phyloP scores from a whole-genome alignment of 352 stramenopile genomes.

The Pythium apleroticum region DNA sequence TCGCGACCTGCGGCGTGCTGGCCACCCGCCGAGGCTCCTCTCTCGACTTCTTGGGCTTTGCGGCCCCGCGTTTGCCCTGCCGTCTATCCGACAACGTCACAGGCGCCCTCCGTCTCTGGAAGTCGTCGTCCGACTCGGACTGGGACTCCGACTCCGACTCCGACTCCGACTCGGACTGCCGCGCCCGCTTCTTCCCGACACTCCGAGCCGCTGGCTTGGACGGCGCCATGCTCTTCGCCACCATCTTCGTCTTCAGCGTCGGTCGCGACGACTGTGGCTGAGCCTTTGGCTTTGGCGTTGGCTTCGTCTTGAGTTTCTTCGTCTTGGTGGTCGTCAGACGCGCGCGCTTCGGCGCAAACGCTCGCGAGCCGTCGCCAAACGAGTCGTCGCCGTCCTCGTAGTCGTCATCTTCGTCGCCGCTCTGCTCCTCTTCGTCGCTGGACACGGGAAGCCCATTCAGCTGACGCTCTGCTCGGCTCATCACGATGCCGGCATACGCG shows the following conservation, averaged over 20 bases:
- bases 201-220: background rate
- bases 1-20: conserved; percentile 12
- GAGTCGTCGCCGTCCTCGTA: conserved; percentile 26
- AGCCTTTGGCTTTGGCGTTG: background rate
- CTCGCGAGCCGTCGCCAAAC: conserved; percentile 17
- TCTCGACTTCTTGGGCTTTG: background rate
- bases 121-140: background rate
- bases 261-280: background rate
- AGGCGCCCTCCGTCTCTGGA: background rate
- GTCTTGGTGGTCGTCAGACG: background rate
- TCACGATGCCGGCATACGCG: background rate
- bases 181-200: background rate
- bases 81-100: background rate
- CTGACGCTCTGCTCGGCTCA: conserved; percentile 22
- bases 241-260: background rate
- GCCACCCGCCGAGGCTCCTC: background rate
- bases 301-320: background rate
- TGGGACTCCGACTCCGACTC: background rate
- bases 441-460: conserved; percentile 6
- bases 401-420: conserved; percentile 23
- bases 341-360: conserved; percentile 21
- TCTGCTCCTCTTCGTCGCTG: conserved; percentile 16
- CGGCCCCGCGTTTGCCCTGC: background rate
- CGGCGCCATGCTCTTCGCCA: background rate
- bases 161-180: background rate